Base-by-base conservation (phyloP, 2,329 filamentous ascomycete species). In the Arthroderma sp. region DNA sequence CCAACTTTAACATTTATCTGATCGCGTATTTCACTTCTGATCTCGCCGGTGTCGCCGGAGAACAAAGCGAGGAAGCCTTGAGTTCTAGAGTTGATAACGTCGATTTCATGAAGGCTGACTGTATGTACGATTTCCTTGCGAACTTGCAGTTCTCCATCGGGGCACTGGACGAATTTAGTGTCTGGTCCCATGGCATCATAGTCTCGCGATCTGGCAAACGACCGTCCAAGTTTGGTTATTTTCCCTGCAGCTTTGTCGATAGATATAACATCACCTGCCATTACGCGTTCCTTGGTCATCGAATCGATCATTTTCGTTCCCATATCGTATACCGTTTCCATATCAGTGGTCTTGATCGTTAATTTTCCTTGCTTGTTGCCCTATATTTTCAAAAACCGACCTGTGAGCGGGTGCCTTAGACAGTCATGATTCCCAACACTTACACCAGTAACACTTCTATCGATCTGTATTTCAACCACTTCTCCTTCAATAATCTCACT, bases 251-350 rank as follows among this genome's bases (percentile, higher is more conserved):
- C 88, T 70, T 98, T 98, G 72, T 98, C 91, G 56, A 98, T 96
- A 46, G 85, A 94, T 57, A 98, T 93, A 54, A 98, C 91, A 62
- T 98, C 91, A 56, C 91, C 91, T 4, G 91, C 91, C 81, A 96
- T 94, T 52, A 98, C 86, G 57, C 93, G 89, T 71, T 98, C 91
- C 68, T 96, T 96, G 54, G 88, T 95, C 87, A 98, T 95, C 52
- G 87, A 87, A 61, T 98, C 91, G 54, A 98, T 98, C 91, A 98
- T 96, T 70, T 96, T 96, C 54, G 84, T 89, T 52, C 91, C 91
- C 88, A 98, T 95, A 59, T 98, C 91, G 69, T 96, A 98, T 53
- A 98, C 85, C 8, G 91, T 94, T 68, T 98, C 91, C 91, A 98
- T 98, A 64, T 98, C 91, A 47, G 89, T 96, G 7, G 91, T 98